Base-by-base conservation (phyloP, 768 basidiomycete genomes). In the Tylopilus intermedius region DNA sequence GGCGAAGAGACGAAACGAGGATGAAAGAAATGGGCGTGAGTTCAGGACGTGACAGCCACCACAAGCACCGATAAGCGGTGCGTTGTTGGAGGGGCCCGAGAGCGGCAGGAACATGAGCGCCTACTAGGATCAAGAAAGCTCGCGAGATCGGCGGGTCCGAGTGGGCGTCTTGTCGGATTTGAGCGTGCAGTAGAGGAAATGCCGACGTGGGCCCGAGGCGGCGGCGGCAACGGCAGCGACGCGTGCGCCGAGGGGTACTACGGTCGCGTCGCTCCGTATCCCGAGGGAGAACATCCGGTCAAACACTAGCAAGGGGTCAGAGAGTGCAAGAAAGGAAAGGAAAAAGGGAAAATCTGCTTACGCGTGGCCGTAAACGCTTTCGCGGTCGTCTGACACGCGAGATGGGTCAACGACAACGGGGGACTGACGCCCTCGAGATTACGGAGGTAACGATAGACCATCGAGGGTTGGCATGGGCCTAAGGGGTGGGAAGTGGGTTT, bases 351-450 rank as follows among this genome's bases (percentile, higher is more conserved):
- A 18, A n/a, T 21, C 8, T 7, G 15, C 84, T 53, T 62, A 94
- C 93, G 73, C 27, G 89, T 90, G 8, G 89, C 90, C 30, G 87
- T 83, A 66, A 94, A 97, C 2, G 88, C 84, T 62, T 91, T 93
- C 5, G 94, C 94, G 46, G 86, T 88, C 8, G 81, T 84, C 65
- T 96, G 94, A 69, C 94, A 97, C 15, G 81, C 78, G 29, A 94
- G 85, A 60, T 94, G 91, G 0, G 87, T 88, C 39, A 96, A 79
- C 8, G 86, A 79, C 38, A 97, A 74, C 7, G 92, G 89, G 2
- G 94, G 94, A 59, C 88, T 93, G 56, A 94, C 82, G 21, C 90
- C 91, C 68, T 97, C 94, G 10, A 97, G 77, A 68, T 86, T 87
- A 43, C 94, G 82, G 33, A 95, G 79, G 71, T 93, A 95, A 27